phyloP scores from a whole-genome alignment of 1,284 basidiomycete genomes.

The Lentinus polychrous region DNA sequence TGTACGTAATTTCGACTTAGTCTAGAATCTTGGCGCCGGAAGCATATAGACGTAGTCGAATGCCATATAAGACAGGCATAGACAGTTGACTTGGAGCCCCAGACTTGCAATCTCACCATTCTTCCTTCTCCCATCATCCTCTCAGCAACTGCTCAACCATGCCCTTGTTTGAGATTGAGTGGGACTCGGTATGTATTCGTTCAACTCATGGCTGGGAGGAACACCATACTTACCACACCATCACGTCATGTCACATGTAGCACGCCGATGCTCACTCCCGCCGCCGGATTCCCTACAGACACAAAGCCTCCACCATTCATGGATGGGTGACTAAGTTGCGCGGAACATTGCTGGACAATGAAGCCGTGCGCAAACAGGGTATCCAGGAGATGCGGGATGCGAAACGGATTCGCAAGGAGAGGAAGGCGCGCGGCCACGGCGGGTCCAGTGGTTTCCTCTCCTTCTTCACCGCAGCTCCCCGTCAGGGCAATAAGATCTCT shows the following conservation, averaged over 20 bases:
- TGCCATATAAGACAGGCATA: too few relatives aligned
- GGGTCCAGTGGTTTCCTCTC: slow-evolving; percentile 9
- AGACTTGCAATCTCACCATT: background rate
- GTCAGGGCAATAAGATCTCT: slow-evolving; percentile 4
- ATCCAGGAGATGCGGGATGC: slow-evolving; percentile 31
- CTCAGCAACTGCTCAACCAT: slow-evolving; percentile 9
- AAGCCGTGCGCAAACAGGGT: slow-evolving; percentile 46
- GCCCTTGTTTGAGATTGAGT: slow-evolving; percentile 31
- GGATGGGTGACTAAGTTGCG: slow-evolving; percentile 77
- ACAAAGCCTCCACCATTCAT: slow-evolving; percentile 59
- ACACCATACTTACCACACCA: background rate
- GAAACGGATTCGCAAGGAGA: slow-evolving; percentile 19
- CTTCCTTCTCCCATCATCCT: background rate
- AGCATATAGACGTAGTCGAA: too few relatives aligned
- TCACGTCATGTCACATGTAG: slow-evolving; percentile 4
- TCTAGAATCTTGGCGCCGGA: too few relatives aligned
- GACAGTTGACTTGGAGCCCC: too few relatives aligned
- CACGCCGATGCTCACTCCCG: slow-evolving; percentile 33
- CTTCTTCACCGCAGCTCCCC: slow-evolving; percentile 7
- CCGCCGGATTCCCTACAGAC: slow-evolving; percentile 25
- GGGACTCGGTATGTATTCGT: slow-evolving; percentile 29
- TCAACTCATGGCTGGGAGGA: background rate
- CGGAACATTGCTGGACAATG: slow-evolving; percentile 63
- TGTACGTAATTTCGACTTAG: too few relatives aligned
- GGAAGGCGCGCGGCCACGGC: slow-evolving; percentile 9